Evolutionary conservation across 2,329 filamentous ascomycete species (phyloP), one percentile per base, ranked within the genome.

Genomic region (Colletotrichum limetticola): DNA sequence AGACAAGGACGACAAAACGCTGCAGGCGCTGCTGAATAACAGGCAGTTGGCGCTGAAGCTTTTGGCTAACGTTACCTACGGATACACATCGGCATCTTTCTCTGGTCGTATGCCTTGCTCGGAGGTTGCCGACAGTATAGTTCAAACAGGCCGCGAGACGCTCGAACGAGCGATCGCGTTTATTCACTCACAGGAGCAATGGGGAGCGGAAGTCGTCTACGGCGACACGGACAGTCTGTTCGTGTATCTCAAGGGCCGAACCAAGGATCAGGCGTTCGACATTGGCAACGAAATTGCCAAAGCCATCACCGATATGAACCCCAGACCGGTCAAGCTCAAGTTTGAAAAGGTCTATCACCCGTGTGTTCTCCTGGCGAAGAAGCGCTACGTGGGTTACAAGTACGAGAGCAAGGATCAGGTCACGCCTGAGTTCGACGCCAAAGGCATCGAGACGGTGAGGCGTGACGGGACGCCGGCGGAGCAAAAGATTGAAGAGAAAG

Each of bases 331-430:
- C 76, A 98, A 98, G 83, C 92, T 99, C 75, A 98, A 98, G 80
- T 98, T 99, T 77, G 97, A 99, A 81, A 99, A 99, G 78, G 96
- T 99, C 1, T 99, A 99, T 82, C 94, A 97, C 75, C 97, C 97
- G 0, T 98, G 96, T 80, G 91, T 98, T 0, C 88, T 99, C 5
- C 88, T 99, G 0, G 95, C 97, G 22, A 99, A 99, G 85, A 99
- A 99, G 80, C 93, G 97, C 68, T 99, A 99, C 78, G 97, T 98
- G 4, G 97, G 97, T 6, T 98, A 98, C 87, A 98, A 98, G 81
- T 99, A 97, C 83, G 97, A 99, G 80, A 90, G 87, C 76, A 90
- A 89, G 49, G 86, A 89, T 19, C 97, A 99, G 79, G 85, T 81
- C 9, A 91, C 92, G 76, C 96, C 97, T 0, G 94, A 97, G 1